Conservation (phyloP, 2,329 filamentous ascomycete species). For the Tolypocladium tundrense region DNA sequence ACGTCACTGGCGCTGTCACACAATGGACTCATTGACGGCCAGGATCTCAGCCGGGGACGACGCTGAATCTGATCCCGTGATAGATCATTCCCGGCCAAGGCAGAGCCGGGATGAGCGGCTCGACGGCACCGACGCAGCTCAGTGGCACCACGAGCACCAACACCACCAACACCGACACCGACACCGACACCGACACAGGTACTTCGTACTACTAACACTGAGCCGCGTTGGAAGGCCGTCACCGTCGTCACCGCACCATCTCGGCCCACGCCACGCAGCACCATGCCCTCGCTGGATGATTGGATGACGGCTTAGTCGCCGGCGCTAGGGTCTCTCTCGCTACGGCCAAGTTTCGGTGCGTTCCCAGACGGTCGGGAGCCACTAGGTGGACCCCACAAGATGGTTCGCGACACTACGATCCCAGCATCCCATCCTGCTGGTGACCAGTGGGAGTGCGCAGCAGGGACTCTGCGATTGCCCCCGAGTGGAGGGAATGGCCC, state of each 20-base stretch:
- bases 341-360: slow-evolving; percentile 14
- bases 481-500: slow-evolving; percentile 4
- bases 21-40: not conserved
- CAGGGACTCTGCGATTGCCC: not conserved
- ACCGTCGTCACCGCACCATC: not conserved
- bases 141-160: not conserved
- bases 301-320: slow-evolving; percentile 5
- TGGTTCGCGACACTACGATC: slow-evolving; percentile 14
- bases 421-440: slow-evolving; percentile 13
- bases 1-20: not conserved
- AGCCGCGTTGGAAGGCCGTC: not conserved
- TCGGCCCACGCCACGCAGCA: not conserved
- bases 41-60: not conserved
- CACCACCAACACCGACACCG: not conserved
- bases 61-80: not conserved
- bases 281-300: not conserved
- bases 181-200: not conserved
- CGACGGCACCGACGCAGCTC: not conserved
- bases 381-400: slow-evolving; percentile 15
- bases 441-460: slow-evolving; percentile 1
- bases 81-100: not conserved
- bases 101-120: not conserved
- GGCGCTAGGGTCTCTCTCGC: slow-evolving; percentile 11
- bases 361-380: slow-evolving; percentile 24
- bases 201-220: not conserved